Percentiles rank a stretch among this genome's conserved stretches.
phyloP scores from a whole-genome alignment of 495 filamentous ascomycete genomes.

The Neurospora sp. region DNA sequence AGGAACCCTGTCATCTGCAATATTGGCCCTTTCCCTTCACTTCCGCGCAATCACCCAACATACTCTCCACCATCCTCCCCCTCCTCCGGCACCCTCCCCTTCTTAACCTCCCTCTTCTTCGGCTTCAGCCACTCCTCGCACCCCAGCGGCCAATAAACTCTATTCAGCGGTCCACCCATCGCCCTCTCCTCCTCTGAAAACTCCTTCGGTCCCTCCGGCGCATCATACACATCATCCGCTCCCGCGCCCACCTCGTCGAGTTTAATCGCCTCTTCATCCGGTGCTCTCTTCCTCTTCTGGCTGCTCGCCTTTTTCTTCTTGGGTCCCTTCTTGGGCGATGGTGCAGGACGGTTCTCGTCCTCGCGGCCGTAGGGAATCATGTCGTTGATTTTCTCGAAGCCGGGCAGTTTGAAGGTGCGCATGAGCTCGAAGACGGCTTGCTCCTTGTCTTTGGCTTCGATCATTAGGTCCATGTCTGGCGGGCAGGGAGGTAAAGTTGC shows the following conservation, averaged over 20 bases:
- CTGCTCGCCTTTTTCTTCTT: slow-evolving; percentile 29
- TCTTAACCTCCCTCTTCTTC: slow-evolving; percentile 57
- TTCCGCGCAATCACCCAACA: background rate
- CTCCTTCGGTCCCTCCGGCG: slow-evolving; percentile 21
- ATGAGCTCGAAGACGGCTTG: slow-evolving; percentile 94
- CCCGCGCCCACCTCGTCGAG: slow-evolving; percentile 37
- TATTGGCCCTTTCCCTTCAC: background rate
- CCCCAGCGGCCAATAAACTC: slow-evolving; percentile 86
- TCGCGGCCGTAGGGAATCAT: slow-evolving; percentile 65
- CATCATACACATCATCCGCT: slow-evolving; percentile 33
- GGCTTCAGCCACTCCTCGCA: slow-evolving; percentile 88
- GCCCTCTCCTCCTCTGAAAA: slow-evolving; percentile 62
- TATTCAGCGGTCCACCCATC: slow-evolving; percentile 79
- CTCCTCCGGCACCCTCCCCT: slow-evolving; percentile 16
- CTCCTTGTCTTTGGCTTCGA: slow-evolving; percentile 97
- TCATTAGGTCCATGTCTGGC: slow-evolving; percentile 86
- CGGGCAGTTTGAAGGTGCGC: slow-evolving; percentile 73
- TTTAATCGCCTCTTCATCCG: slow-evolving; percentile 21
- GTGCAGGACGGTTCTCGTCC: slow-evolving; percentile 64
- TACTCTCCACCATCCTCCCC: slow-evolving; percentile 5
- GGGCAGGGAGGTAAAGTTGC: slow-evolving; percentile 71
- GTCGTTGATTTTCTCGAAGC: slow-evolving; percentile 64
- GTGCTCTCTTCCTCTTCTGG: slow-evolving; percentile 12
- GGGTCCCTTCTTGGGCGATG: slow-evolving; percentile 34
- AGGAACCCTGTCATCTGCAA: background rate